phyloP scores from a whole-genome alignment of 2,329 filamentous ascomycete genomes.

The Rhynchosporium agropyri region DNA sequence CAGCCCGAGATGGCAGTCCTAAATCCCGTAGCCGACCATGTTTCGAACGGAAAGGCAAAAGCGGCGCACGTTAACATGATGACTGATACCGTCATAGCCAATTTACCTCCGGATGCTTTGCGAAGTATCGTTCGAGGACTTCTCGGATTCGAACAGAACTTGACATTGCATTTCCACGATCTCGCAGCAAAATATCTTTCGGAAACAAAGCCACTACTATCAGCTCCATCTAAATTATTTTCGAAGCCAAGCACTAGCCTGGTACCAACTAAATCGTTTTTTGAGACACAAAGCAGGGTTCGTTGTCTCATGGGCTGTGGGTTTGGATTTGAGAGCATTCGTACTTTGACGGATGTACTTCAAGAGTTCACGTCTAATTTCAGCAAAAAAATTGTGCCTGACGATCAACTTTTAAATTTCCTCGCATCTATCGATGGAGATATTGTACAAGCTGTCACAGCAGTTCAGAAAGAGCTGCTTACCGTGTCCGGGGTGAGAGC shows the following conservation, averaged over 20 bases:
- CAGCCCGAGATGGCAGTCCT: background rate
- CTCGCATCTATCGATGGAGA: conserved; percentile 43
- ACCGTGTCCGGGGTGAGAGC: conserved; percentile 22
- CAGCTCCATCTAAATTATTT: conserved; percentile 29
- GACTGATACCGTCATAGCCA: conserved; percentile 51
- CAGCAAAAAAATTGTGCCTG: conserved; percentile 8
- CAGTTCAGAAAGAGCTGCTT: conserved; percentile 34
- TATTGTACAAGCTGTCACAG: conserved; percentile 37
- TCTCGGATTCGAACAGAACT: conserved; percentile 38
- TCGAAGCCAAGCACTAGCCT: background rate
- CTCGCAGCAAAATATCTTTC: conserved; percentile 40
- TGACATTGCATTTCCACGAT: conserved; percentile 43
- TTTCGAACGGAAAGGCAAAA: conserved; percentile 24
- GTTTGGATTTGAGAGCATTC: conserved; percentile 40
- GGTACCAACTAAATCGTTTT: conserved; percentile 22
- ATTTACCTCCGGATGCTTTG: conserved; percentile 46
- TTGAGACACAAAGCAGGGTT: conserved; percentile 30
- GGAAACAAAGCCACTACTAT: conserved; percentile 32
- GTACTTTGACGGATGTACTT: conserved; percentile 27
- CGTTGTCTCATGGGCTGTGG: conserved; percentile 44
- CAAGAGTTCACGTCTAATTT: conserved; percentile 22
- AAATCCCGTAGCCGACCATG: background rate
- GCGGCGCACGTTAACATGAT: conserved; percentile 51
- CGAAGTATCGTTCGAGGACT: conserved; percentile 45
- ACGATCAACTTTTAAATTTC: conserved; percentile 28